Base-by-base conservation (phyloP, 129 eudicot species). In the Saposhnikovia divaricata region DNA sequence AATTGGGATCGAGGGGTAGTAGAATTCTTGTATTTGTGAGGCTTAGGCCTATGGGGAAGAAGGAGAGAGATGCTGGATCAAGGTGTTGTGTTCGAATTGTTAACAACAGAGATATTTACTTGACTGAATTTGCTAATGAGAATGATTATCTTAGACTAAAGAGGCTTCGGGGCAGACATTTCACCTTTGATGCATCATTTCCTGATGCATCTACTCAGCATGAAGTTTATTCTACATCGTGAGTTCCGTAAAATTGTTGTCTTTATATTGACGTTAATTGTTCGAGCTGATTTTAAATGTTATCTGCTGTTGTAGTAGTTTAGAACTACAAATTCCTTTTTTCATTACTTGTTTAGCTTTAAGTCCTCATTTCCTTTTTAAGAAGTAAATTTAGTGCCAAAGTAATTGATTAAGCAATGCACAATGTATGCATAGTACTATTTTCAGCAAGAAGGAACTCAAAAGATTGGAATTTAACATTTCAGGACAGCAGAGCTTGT, bases 401-500 rank as follows among this genome's bases (percentile, higher is more conserved):
- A 12, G 8, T 66, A 11, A 66, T 13, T 66, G 72, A 68, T 68
- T 68, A 14, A n/a, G 69, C 42, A 31, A 9, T 31, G 73, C 42
- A 5, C 11, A 46, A 21, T 46, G 18, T 25, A 27, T 75, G 53
- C 6, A 16, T 73, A 42, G 46, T 27, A 55, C 9, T 39, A 28
- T 81, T 31, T 12, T 27, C 31, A 46, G 40, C 48, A 74, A 45
- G 16, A 9, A 31, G 76, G 53, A 40, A 71, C 68, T 70, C 2
- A 83, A 44, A 9, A 23, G 15, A 27, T 47, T 42, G 7, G 9
- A 8, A 79, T 78, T 74, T 53, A 65, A 57, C 40, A 74, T 80
- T 81, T 61, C 90, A 92, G 98, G 79, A 92, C 96, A 78, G 89
- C 98, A 18, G 92, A 90, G 57, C 93, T 92, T 73, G 96, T 92